A percentile compares a stretch with the other conserved stretches of the same genome.
Conservation (phyloP, 1,284 basidiomycete species). For the Austroboletus rostrupii region DNA sequence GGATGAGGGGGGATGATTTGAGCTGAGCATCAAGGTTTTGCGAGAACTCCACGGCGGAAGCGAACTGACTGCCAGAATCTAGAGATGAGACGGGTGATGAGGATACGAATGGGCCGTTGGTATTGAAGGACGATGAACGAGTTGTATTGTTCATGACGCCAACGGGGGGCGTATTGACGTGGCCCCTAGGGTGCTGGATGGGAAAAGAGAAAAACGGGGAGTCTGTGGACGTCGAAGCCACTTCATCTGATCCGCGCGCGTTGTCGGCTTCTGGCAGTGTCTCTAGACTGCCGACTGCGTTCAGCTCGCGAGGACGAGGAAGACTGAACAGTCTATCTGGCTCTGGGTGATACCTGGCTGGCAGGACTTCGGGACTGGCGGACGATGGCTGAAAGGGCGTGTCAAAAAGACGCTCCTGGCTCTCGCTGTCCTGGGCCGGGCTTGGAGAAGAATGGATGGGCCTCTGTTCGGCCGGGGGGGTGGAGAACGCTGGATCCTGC, state of each 20-base stretch:
- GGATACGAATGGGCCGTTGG: constrained; percentile 47
- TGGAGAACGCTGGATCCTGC: constrained; percentile 28
- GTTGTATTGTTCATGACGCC: constrained; percentile 20
- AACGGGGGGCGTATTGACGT: constrained; percentile 29
- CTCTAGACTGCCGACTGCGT: constrained; percentile 48
- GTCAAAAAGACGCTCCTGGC: constrained; percentile 22
- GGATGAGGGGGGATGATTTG: constrained; percentile 67
- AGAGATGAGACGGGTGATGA: constrained; percentile 74
- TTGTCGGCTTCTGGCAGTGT: constrained; percentile 56
- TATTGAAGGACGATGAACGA: constrained; percentile 37
- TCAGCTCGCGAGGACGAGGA: constrained; percentile 47
- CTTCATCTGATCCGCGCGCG: constrained; percentile 24
- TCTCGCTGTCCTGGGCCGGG: constrained; percentile 42
- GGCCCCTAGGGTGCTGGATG: constrained; percentile 27
- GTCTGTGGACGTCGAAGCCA: constrained; percentile 32
- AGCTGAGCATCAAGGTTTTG: constrained; percentile 65
- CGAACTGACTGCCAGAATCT: constrained; percentile 64
- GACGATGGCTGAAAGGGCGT: constrained; percentile 33
- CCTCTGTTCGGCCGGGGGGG: constrained; percentile 45
- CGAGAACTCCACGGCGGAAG: constrained; percentile 39
- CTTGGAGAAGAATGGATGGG: constrained; percentile 69
- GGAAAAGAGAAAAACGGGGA: constrained; percentile 32
- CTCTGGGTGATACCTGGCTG: constrained; percentile 46
- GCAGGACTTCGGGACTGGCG: constrained; percentile 40
- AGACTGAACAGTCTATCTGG: constrained; percentile 40